A percentile compares a stretch with the other conserved stretches of the same genome.
Evolutionary conservation across 2,329 filamentous ascomycete species (phyloP).

Genomic region (Colletotrichum lupini): DNA sequence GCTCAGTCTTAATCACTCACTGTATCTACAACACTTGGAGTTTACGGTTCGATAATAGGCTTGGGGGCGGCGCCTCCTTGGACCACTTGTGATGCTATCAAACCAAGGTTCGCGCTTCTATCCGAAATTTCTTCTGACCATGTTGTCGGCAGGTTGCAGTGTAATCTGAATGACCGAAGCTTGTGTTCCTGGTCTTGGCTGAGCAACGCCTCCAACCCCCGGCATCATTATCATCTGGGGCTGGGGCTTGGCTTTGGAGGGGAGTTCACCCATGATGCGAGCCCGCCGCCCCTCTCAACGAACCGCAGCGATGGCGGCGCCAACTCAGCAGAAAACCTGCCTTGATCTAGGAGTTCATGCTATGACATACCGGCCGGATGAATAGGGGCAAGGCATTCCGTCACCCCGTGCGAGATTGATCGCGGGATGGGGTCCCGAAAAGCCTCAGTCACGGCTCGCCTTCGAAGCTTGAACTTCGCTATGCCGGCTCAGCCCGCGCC

Average conservation of each 20-base stretch:
- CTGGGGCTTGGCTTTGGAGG: conserved; percentile 12
- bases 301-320: conserved; percentile 9
- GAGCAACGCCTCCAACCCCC: not conserved
- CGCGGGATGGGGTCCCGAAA: not conserved
- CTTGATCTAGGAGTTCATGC: conserved; percentile 4
- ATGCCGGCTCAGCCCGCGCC: conserved; percentile 17
- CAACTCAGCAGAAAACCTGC: not conserved
- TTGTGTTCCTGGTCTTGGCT: conserved; percentile 26
- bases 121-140: not conserved
- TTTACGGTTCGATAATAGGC: conserved; percentile 9
- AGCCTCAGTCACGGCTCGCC: not conserved
- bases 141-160: not conserved
- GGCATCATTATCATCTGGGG: not conserved
- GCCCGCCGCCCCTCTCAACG: conserved; percentile 13
- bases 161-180: not conserved
- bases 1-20: conserved; percentile 7
- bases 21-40: conserved; percentile 26
- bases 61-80: conserved; percentile 15
- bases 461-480: conserved; percentile 1
- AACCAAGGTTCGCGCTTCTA: not conserved
- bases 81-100: conserved; percentile 1
- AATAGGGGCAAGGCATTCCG: conserved; percentile 13
- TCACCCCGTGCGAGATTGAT: not conserved
- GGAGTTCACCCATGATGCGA: not conserved
- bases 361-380: not conserved